These are phyloP conservation scores for Chenopodium suecicum DNA, from an alignment of 148 eudicot species.

Conservation along the genomic window DNA sequence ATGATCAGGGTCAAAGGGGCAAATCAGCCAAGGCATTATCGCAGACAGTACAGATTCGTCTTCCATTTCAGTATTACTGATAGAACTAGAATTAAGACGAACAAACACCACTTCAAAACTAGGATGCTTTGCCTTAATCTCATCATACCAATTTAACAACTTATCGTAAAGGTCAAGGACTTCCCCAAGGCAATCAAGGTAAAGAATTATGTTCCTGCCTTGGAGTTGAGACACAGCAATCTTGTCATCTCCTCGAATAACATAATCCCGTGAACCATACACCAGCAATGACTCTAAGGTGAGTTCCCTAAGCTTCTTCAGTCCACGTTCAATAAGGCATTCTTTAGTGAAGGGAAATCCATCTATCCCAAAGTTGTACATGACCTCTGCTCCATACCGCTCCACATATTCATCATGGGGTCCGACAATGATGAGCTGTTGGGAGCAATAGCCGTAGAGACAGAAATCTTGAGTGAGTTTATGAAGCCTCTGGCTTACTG, in stretches of 20 bases:
- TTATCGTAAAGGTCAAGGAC: neutral
- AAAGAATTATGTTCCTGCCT: too few species aligned
- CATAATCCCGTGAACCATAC: neutral
- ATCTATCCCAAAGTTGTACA: neutral
- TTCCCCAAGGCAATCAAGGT: too few species aligned
- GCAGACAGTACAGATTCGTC: neutral
- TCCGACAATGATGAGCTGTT: conserved; percentile 6
- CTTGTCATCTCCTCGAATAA: neutral
- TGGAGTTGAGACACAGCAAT: too few species aligned
- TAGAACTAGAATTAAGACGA: too few species aligned
- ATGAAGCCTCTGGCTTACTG: neutral
- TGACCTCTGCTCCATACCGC: neutral
- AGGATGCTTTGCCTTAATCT: neutral
- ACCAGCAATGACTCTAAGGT: conserved; percentile 15
- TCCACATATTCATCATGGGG: neutral
- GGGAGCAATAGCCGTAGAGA: too few species aligned
- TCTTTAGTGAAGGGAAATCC: conserved; percentile 6
- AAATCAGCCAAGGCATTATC: neutral
- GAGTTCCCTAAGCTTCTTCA: neutral
- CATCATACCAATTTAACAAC: neutral
- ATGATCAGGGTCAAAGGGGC: conserved; percentile 1
- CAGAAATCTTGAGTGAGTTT: too few species aligned
- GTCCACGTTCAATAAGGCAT: neutral
- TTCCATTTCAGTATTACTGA: too few species aligned
- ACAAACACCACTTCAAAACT: conserved; percentile 9